A percentile compares a stretch with the other conserved stretches of the same genome.
Evolutionary conservation across 805 yeast genomes (phyloP).

Genomic region (Candida lessepsii): DNA sequence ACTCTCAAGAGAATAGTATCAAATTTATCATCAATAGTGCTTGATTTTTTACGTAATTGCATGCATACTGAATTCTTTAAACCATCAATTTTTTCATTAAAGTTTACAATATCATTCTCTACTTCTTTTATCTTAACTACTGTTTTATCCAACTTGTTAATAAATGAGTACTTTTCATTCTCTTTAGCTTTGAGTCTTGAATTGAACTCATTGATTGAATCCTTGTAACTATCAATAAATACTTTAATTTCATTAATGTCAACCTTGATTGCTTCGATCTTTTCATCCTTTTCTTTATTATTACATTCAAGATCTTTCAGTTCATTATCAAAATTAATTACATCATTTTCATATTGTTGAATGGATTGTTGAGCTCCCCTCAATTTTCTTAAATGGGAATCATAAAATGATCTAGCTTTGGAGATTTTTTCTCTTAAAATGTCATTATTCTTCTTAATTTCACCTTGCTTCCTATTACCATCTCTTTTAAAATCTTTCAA

Average conservation of each 20-base stretch:
- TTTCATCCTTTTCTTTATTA: conserved; percentile 1
- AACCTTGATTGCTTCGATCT: neutral
- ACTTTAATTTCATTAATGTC: conserved; percentile 22
- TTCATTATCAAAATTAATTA: conserved; percentile 14
- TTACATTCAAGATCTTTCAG: conserved; percentile 4
- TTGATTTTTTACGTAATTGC: conserved; percentile 26
- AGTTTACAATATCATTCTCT: conserved; percentile 25
- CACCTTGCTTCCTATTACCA: conserved; percentile 34
- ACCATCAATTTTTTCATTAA: conserved; percentile 25
- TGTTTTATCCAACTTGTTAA: conserved; percentile 26
- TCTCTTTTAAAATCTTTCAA: conserved; percentile 37
- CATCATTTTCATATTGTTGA: conserved; percentile 37
- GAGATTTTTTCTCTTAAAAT: conserved; percentile 29
- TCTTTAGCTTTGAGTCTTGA: conserved; percentile 22
- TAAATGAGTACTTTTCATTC: conserved; percentile 21
- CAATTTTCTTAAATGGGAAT: conserved; percentile 32
- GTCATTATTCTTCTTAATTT: conserved; percentile 33
- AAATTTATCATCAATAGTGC: conserved; percentile 31
- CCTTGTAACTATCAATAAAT: conserved; percentile 24
- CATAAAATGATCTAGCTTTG: conserved; percentile 28
- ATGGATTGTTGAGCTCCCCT: conserved; percentile 41
- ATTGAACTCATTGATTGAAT: conserved; percentile 21
- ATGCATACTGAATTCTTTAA: conserved; percentile 25
- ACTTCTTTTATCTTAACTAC: conserved; percentile 23
- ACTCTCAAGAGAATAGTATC: conserved; percentile 36